Evolutionary conservation across 768 basidiomycete genomes (phyloP), one percentile per base, ranked within the genome.

Genomic region (Lactarius vividus): DNA sequence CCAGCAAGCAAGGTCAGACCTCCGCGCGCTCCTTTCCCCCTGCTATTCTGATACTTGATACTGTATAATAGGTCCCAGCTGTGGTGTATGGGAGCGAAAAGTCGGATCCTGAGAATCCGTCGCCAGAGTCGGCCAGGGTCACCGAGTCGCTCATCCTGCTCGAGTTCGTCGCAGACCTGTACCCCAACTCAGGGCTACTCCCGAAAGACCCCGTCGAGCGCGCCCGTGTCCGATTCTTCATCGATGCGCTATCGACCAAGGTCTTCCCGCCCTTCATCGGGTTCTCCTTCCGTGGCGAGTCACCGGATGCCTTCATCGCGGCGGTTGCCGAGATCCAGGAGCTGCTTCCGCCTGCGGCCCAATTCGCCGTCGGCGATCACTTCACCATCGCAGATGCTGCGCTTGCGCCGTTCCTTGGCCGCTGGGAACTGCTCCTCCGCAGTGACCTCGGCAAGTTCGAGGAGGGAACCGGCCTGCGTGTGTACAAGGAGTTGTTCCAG

Each of bases 321-420:
- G 83, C 76, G 0, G 71, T 85, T 35, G 81, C 84, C 33, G 75
- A 72, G 28, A 70, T 84, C 23, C 86, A 87, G 72, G 71, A 66
- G 16, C 74, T 83, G 29, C 76, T 89, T 31, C 80, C 83, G 0
- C 67, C 71, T 1, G 75, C 79, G 49, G 81, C 4, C 4, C 46
- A 79, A 26, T 84, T 76, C 42, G 84, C 71, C 0, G 59, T 72
- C 7, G 75, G 77, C 0, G 70, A 74, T 6, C 76, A 82, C 57
- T 88, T 81, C 71, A 84, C 81, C 26, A 82, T 84, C 58, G 88
- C 86, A 9, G 88, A 88, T 67, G 82, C 83, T 1, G 82, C 84
- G 0, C 68, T 87, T 16, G 76, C 81, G 2, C 85, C 88, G 0
- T 86, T 87, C 79, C 69, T 87, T 23, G 85, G 79, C 15, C 78